Conservation (phyloP, 495 filamentous ascomycete genomes). For the Penicillium malachiteum region DNA sequence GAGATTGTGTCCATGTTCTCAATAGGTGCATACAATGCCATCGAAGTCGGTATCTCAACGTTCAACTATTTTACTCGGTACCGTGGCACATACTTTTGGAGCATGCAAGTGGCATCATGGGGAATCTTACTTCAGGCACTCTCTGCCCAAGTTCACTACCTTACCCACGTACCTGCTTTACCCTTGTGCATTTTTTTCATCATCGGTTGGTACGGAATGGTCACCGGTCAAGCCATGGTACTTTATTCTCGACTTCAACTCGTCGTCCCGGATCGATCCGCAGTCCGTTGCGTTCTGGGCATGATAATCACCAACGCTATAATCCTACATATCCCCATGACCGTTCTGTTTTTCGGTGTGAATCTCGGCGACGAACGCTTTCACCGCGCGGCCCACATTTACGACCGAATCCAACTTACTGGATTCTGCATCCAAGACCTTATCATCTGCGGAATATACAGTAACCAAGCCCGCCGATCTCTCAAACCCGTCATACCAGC, state of each 20-base stretch:
- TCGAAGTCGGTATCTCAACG: conserved; percentile 35
- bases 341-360: conserved; percentile 46
- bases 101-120: conserved; percentile 31
- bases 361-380: conserved; percentile 20
- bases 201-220: conserved; percentile 60
- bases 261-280: conserved; percentile 41
- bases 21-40: conserved; percentile 25
- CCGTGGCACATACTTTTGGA: conserved; percentile 42
- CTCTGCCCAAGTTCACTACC: conserved; percentile 5
- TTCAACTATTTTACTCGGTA: conserved; percentile 34
- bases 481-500: conserved; percentile 17
- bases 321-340: conserved; percentile 47
- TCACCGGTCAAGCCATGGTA: conserved; percentile 62
- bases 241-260: conserved; percentile 65
- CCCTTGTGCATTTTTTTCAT: conserved; percentile 18
- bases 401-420: conserved; percentile 55
- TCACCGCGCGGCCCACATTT: conserved; percentile 37
- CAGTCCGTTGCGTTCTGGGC: conserved; percentile 44
- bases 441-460: conserved; percentile 56
- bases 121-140: conserved; percentile 31
- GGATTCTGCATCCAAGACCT: conserved; percentile 58
- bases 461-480: conserved; percentile 42
- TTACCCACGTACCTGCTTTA: not conserved
- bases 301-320: conserved; percentile 57
- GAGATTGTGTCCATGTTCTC: conserved; percentile 21